phyloP scores from a whole-genome alignment of 257 asterid genomes.

The Pogostemon cablin region DNA sequence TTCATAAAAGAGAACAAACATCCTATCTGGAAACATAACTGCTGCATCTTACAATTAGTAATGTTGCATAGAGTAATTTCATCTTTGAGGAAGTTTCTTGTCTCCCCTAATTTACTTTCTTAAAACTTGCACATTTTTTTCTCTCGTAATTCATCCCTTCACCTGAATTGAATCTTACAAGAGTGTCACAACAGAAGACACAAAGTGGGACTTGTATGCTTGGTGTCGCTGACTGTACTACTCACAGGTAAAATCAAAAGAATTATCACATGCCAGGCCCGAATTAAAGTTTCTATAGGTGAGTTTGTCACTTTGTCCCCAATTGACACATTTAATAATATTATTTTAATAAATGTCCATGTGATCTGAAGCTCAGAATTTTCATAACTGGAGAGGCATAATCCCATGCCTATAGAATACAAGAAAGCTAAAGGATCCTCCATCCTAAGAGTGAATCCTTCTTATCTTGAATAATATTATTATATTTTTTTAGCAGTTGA shows the following conservation, averaged over 20 bases:
- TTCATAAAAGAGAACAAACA: too few relatives aligned
- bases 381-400: background rate
- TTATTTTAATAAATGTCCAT: conserved; percentile 11
- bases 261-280: background rate
- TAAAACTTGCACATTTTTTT: background rate
- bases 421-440: background rate
- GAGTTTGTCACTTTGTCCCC: background rate
- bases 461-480: background rate
- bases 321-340: background rate
- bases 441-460: background rate
- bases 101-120: background rate
- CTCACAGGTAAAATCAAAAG: background rate
- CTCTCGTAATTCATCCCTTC: background rate
- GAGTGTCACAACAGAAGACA: background rate
- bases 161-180: background rate
- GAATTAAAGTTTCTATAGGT: background rate
- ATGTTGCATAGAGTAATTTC: background rate
- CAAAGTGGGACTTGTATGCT: background rate
- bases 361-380: background rate
- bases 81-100: background rate
- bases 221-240: background rate
- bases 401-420: background rate
- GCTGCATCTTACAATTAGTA: conserved; percentile 19
- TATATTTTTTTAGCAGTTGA: background rate
- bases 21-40: background rate